phyloP scores from a whole-genome alignment of 257 asterid genomes.

The Solanum tacnaense region DNA sequence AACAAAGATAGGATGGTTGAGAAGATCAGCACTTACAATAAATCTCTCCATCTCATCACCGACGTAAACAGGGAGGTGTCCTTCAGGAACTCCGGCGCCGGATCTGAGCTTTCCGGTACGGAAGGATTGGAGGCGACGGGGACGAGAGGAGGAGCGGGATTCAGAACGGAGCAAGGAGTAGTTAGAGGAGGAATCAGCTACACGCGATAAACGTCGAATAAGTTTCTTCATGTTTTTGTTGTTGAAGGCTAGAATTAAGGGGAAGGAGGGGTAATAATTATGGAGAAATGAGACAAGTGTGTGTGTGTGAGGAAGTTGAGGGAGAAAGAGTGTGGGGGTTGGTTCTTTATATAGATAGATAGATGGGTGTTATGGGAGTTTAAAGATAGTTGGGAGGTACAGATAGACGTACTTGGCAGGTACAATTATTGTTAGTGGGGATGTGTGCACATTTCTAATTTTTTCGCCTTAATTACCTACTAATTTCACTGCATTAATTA shows the following conservation, averaged over 20 bases:
- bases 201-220: constrained; percentile 50
- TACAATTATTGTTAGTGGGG: constrained; percentile 13
- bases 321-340: not conserved
- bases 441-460: not conserved
- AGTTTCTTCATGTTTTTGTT: constrained; percentile 48
- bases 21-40: constrained; percentile 65
- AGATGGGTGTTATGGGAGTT: not conserved
- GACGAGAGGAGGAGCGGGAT: constrained; percentile 20
- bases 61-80: constrained; percentile 86
- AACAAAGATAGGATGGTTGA: constrained; percentile 75
- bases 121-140: constrained; percentile 10
- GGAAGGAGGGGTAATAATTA: not conserved
- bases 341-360: not conserved
- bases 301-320: not conserved
- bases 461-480: not conserved
- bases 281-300: not conserved
- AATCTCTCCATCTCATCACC: constrained; percentile 93
- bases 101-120: constrained; percentile 10
- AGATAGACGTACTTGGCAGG: constrained; percentile 45
- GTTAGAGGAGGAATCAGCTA: constrained; percentile 67
- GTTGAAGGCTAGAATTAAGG: no score
- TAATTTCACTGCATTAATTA: not conserved
- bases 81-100: constrained; percentile 55
- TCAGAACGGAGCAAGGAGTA: constrained; percentile 36
- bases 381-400: constrained; percentile 33